A percentile compares a stretch with the other conserved stretches of the same genome.
phyloP scores from a whole-genome alignment of 2,329 filamentous ascomycete species.

The Penicillium sp. region DNA sequence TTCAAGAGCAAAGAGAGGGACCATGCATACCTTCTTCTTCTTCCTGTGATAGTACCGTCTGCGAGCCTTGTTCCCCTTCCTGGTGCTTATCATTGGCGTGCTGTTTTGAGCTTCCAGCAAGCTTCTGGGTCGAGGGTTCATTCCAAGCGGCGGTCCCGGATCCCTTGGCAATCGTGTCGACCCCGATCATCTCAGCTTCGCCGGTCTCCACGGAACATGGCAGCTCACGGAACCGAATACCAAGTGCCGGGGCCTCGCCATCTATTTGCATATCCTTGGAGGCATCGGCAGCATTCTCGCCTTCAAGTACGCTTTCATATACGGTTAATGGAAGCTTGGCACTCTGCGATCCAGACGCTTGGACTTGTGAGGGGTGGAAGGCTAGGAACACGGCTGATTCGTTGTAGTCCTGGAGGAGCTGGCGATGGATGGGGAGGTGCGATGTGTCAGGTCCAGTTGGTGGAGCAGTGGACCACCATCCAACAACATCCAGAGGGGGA shows the following conservation, averaged over 20 bases:
- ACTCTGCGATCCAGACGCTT: constrained; percentile 56
- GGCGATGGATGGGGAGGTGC: constrained; percentile 71
- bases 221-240: constrained; percentile 75
- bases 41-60: constrained; percentile 51
- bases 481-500: constrained; percentile 79
- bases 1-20: not conserved
- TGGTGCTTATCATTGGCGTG: too few relatives aligned
- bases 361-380: constrained; percentile 68
- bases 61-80: constrained; percentile 20
- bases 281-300: constrained; percentile 58
- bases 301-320: constrained; percentile 80
- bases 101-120: constrained; percentile 11
- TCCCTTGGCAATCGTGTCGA: constrained; percentile 86
- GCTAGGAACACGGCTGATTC: constrained; percentile 84
- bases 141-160: constrained; percentile 74
- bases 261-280: constrained; percentile 70
- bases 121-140: constrained; percentile 24
- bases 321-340: constrained; percentile 86
- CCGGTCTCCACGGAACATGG: constrained; percentile 88
- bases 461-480: constrained; percentile 82
- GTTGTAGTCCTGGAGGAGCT: constrained; percentile 71
- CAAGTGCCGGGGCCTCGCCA: constrained; percentile 57
- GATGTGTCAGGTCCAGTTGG: constrained; percentile 65
- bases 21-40: constrained; percentile 59
- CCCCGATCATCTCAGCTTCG: constrained; percentile 95